These are phyloP conservation scores for Botrytis tulipae DNA, from an alignment of 2,329 filamentous ascomycete species.

Conservation along the genomic window DNA sequence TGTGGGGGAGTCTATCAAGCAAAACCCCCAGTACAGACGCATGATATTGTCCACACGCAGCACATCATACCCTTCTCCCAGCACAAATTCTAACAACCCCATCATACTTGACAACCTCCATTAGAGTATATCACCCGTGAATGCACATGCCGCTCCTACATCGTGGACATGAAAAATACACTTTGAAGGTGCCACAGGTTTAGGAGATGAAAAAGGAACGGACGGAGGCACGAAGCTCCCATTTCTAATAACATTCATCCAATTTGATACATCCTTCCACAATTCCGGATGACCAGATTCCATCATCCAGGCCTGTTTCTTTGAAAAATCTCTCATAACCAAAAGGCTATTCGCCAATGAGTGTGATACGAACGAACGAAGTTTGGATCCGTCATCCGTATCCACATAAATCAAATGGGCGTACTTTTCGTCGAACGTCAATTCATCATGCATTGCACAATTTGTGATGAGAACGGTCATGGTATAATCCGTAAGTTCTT, in stretches of 20 bases:
- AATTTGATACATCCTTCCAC: background rate
- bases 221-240: background rate
- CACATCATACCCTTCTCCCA: background rate
- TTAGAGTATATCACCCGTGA: slow-evolving; percentile 1
- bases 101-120: too few species aligned
- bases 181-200: background rate
- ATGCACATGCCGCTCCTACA: background rate
- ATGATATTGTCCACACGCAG: too few species aligned
- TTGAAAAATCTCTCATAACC: background rate
- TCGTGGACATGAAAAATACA: slow-evolving; percentile 5
- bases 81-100: background rate
- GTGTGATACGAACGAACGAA: background rate
- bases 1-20: background rate
- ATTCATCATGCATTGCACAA: background rate
- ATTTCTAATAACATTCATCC: background rate
- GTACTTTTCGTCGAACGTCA: too few species aligned
- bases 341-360: background rate
- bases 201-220: background rate
- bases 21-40: background rate
- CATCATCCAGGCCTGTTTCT: background rate
- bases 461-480: slow-evolving; percentile 6
- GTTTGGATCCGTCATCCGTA: background rate
- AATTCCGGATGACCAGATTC: background rate
- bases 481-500: background rate
- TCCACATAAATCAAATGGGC: background rate